Base-by-base conservation (phyloP, 1,139 yeast species). In the Debaryomyces coudertii region DNA sequence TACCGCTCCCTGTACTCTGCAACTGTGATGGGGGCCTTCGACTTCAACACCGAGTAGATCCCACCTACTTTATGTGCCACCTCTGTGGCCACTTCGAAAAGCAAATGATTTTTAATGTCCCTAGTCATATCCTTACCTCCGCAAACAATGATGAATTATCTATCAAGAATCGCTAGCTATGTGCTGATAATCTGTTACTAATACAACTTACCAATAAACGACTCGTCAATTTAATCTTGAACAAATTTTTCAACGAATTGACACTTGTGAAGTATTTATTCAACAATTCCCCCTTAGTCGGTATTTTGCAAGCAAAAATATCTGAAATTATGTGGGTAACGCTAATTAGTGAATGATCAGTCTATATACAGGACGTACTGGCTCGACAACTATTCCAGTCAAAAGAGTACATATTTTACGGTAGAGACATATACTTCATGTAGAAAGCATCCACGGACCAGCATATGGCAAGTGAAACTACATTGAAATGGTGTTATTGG, bases 11-110 rank as follows among this genome's bases (percentile, higher is more conserved):
- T 80, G 69, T 90, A 93, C 68, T 93, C 98, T 39, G 95, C 92
- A 44, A 89, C 92, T 7, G 99, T 93, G 50, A 92, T 92, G 5
- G 97, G 97, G 5, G 98, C 98, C 69, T 93, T 93, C 23, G 97
- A 89, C 67, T 93, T 93, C 63, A 93, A 79, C 47, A 93, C 99
- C 24, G 98, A 90, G 72, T 93, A 93, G 65, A 93, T 93, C 42
- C 99, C 99, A 45, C 99, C 99, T 24, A 93, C 98, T 58, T 95
- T 80, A 74, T 93, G 92, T 60, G 98, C 98, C 43, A 93, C 98
- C 67, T 93, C 99, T 4, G 99, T 93, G 53, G 99, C 96, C 45
- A 90, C 88, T 71, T 93, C 99, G 62, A 93, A 90, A 44, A 93
- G 79, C 48, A 90, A 76, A 63, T 90, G 97, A 66, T 89, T 87